These are phyloP conservation scores for Castanopsis chinensis DNA, from an alignment of 306 rosid species.

Conservation along the genomic window DNA sequence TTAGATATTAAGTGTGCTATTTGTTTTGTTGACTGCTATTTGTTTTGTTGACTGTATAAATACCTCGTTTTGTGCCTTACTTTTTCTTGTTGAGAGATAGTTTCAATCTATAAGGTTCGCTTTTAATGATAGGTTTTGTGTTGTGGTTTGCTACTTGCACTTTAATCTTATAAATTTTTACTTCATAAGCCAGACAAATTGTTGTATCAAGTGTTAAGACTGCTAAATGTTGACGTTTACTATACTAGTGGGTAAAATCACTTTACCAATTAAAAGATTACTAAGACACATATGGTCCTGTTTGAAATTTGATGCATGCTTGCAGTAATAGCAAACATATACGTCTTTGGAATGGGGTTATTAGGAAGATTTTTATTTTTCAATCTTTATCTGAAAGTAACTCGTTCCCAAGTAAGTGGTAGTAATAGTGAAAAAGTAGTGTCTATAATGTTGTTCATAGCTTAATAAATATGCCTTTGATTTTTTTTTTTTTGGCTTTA, in stretches of 20 bases:
- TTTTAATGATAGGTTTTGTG: no score
- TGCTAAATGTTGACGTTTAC: constrained; percentile 64
- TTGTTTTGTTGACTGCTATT: no score
- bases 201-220: constrained; percentile 55
- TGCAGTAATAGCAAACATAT: constrained; percentile 69
- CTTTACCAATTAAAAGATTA: background rate
- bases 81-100: no score
- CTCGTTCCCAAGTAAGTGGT: constrained; percentile 74
- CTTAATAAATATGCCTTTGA: background rate
- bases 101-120: no score
- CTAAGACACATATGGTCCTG: constrained; percentile 14
- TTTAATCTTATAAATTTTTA: no score
- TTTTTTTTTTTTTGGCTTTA: background rate
- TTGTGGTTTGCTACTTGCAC: no score
- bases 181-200: no score
- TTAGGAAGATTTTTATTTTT: constrained; percentile 67
- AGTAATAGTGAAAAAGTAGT: constrained; percentile 3
- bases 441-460: background rate
- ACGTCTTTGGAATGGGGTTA: constrained; percentile 82
- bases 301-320: constrained; percentile 13
- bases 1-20: no score
- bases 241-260: no score
- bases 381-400: constrained; percentile 59
- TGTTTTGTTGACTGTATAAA: no score
- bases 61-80: no score